phyloP scores from a whole-genome alignment of 129 eudicot genomes.

The Saposhnikovia divaricata region DNA sequence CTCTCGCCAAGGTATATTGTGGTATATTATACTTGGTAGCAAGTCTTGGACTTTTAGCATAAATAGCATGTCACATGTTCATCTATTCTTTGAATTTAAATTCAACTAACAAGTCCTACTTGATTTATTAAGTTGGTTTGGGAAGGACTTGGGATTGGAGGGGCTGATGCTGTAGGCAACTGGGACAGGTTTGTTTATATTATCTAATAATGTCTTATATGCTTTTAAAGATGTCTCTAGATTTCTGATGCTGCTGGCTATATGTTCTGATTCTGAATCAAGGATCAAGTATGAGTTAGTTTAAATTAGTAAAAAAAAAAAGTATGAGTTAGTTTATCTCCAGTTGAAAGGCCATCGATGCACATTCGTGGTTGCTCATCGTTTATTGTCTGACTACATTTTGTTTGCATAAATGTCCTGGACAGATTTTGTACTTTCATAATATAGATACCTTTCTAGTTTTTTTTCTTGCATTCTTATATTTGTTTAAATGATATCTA shows the following conservation, averaged over 20 bases:
- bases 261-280: background rate
- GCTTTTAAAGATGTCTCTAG: background rate
- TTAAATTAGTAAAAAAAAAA: too few species aligned
- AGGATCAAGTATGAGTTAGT: background rate
- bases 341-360: background rate
- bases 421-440: background rate
- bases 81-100: background rate
- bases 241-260: background rate
- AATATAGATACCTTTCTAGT: background rate
- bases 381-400: background rate
- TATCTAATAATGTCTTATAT: background rate
- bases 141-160: constrained; percentile 95
- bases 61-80: background rate
- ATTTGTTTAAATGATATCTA: background rate
- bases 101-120: constrained; percentile 17
- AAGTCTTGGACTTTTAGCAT: background rate
- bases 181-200: constrained; percentile 61
- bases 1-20: background rate
- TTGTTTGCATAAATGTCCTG: background rate
- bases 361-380: background rate
- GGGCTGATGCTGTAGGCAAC: constrained; percentile 59
- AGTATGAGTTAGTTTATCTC: background rate
- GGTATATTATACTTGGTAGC: background rate
- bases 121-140: constrained; percentile 57
- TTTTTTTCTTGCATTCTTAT: background rate